Evolutionary conservation across 305 asterid genomes (phyloP), one percentile per base, ranked within the genome.

Genomic region (Solanum hybrid): DNA sequence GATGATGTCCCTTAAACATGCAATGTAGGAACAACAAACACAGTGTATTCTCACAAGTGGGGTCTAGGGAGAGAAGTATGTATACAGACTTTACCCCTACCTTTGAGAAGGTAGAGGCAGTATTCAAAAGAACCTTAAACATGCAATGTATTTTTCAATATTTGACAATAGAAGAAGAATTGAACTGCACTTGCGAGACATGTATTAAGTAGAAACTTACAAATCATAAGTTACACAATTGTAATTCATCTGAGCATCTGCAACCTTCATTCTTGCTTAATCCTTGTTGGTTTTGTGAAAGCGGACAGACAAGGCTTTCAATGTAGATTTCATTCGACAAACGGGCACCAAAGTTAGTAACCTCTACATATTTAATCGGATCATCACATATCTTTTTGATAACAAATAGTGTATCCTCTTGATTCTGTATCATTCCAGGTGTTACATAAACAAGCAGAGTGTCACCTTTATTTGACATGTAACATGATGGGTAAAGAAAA

Each of bases 401-500:
- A 22, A 22, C 73, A 8, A 4, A n/a, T 64, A 13, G 73, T 22
- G 73, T 64, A 64, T 22, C 28, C 28, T 64, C 12, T 64, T 64
- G 73, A 64, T 64, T 64, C 5, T 64, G 73, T 64, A 64, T 64
- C 0, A 64, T 22, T 9, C 73, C 73, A 22, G 28, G 73, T 64
- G 12, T 6, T 64, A 8, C 28, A 64, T 64, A 22, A 64, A 22
- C 13, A 64, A 64, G 26, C 12, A 64, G 6, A 64, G 51, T 40
- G 16, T 11, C 51, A 40, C 5, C 16, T 40, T 11, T 40, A 40
- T 40, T 40, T 40, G 91, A 86, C 88, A 93, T 67, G 73, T 79
- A 73, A 91, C 94, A 89, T 8, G 94, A 94, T 7, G 31, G 35
- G 13, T 89, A 71, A 87, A 74, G 11, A 16, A 28, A 16, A 29